These are phyloP conservation scores for Podaxis pistillaris DNA, from an alignment of 768 basidiomycete genomes.

Conservation along the genomic window DNA sequence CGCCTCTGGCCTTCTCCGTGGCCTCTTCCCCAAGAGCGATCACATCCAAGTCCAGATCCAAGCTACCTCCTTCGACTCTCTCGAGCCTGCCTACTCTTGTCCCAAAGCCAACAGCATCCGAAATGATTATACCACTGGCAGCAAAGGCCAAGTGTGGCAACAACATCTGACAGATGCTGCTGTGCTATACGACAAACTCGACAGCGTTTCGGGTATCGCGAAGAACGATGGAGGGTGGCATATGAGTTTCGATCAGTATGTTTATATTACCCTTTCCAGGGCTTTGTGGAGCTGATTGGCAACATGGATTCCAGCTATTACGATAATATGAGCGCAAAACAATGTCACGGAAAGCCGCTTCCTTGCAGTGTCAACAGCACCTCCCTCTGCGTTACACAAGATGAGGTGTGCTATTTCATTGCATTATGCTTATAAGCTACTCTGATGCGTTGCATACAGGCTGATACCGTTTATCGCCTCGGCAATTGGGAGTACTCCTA, in stretches of 20 bases:
- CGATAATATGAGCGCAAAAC: slow-evolving; percentile 50
- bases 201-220: slow-evolving; percentile 41
- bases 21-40: slow-evolving; percentile 40
- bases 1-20: slow-evolving; percentile 42
- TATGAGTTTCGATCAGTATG: slow-evolving; percentile 48
- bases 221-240: slow-evolving; percentile 48
- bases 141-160: slow-evolving; percentile 35
- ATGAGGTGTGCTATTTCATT: slow-evolving; percentile 27
- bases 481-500: slow-evolving; percentile 65
- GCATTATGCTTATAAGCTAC: neutral
- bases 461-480: slow-evolving; percentile 50
- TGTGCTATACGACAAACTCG: slow-evolving; percentile 39
- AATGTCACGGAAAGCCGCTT: slow-evolving; percentile 43
- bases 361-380: slow-evolving; percentile 47
- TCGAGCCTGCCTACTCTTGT: slow-evolving; percentile 47
- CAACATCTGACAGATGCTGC: slow-evolving; percentile 37
- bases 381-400: slow-evolving; percentile 40
- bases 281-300: neutral
- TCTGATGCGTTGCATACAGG: slow-evolving; percentile 24
- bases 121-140: slow-evolving; percentile 37
- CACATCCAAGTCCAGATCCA: slow-evolving; percentile 37
- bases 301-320: slow-evolving; percentile 37
- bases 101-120: slow-evolving; percentile 32
- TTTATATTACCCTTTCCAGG: neutral
- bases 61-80: slow-evolving; percentile 40